Conservation (phyloP, 208 protist genomes). For the Leishmania tarentolae region DNA sequence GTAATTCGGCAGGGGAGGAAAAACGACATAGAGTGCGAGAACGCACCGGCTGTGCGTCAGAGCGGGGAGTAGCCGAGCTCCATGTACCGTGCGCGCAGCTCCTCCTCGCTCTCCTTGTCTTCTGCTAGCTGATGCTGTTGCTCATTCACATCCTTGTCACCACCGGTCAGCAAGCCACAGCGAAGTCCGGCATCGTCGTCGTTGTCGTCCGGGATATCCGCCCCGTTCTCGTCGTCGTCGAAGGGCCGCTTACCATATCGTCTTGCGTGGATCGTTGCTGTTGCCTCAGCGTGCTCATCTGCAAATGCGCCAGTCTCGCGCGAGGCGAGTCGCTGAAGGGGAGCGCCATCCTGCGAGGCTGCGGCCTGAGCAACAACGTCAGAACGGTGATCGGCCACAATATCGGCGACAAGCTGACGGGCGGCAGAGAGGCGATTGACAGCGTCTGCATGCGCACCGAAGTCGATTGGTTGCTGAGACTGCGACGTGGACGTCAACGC, state of each 20-base stretch:
- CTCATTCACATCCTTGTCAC: slow-evolving; percentile 17
- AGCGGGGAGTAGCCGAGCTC: slow-evolving; percentile 33
- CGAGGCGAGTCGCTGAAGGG: neutral
- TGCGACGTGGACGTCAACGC: neutral
- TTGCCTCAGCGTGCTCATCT: slow-evolving; percentile 10
- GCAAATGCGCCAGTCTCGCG: slow-evolving; percentile 7
- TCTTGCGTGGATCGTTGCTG: neutral
- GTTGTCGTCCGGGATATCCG: neutral
- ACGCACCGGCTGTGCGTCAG: neutral
- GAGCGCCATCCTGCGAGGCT: neutral
- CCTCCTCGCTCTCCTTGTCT: slow-evolving; percentile 11
- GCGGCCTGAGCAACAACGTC: slow-evolving; percentile 38
- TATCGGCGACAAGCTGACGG: slow-evolving; percentile 24
- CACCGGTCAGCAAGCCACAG: slow-evolving; percentile 16
- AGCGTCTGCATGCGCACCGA: slow-evolving; percentile 7
- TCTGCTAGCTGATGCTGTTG: slow-evolving; percentile 15
- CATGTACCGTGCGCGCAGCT: slow-evolving; percentile 25
- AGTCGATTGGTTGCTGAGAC: neutral
- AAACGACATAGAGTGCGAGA: neutral
- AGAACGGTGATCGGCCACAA: slow-evolving; percentile 29
- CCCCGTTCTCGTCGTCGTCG: neutral
- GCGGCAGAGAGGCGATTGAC: slow-evolving; percentile 7
- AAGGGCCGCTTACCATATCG: neutral
- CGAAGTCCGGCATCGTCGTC: slow-evolving; percentile 22
- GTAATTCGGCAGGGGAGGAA: too few relatives aligned